Percentiles rank a stretch among this genome's conserved stretches.
phyloP scores from a whole-genome alignment of 257 asterid genomes.

The Agastache rugosa region DNA sequence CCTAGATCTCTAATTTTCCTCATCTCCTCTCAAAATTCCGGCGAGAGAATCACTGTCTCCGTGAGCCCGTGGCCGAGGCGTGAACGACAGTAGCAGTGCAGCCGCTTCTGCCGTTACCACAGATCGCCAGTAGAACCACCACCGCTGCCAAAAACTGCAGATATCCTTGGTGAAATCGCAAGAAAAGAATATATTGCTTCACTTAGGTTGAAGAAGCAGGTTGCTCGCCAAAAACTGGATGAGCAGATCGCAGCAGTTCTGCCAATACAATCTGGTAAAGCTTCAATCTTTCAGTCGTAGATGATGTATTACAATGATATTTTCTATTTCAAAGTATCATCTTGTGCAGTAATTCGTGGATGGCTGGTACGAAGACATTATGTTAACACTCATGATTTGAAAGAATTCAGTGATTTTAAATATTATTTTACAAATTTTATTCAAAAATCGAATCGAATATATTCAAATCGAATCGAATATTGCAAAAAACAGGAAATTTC shows the following conservation, averaged over 20 bases:
- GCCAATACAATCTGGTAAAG: conserved; percentile 81
- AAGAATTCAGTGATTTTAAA: conserved; percentile 37
- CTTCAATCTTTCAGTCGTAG: conserved; percentile 28
- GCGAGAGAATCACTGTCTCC: too few relatives aligned
- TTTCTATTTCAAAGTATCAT: not conserved
- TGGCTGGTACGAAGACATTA: conserved; percentile 69
- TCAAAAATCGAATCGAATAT: too few relatives aligned
- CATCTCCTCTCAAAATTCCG: too few relatives aligned
- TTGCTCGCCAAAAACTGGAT: conserved; percentile 47
- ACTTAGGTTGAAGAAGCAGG: conserved; percentile 48
- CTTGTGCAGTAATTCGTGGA: conserved; percentile 76
- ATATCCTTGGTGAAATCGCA: conserved; percentile 81
- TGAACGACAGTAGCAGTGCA: too few relatives aligned
- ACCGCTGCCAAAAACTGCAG: too few relatives aligned
- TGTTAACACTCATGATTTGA: conserved; percentile 41
- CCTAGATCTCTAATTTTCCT: too few relatives aligned
- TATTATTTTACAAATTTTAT: too few relatives aligned
- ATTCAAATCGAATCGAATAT: too few relatives aligned
- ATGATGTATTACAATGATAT: conserved; percentile 22
- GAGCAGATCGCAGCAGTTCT: conserved; percentile 59
- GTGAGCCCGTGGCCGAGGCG: too few relatives aligned
- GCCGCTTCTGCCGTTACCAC: too few relatives aligned
- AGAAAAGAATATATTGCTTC: conserved; percentile 57
- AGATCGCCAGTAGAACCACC: too few relatives aligned
- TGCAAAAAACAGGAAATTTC: too few relatives aligned